Conservation (phyloP, 495 filamentous ascomycete genomes). For the Aspergillus mulundensis region DNA sequence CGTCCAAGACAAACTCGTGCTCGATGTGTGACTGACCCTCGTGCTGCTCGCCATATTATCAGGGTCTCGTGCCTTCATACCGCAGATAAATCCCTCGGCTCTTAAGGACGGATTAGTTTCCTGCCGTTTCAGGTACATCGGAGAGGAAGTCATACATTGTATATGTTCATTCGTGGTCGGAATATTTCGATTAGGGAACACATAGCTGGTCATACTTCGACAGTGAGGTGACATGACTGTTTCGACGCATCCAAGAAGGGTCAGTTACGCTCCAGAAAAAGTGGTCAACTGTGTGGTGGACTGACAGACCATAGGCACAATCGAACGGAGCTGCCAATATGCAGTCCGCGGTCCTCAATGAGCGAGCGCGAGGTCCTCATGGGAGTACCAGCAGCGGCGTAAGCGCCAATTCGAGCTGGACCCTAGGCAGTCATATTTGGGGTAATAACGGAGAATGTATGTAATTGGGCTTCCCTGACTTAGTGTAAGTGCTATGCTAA, state of each 20-base stretch:
- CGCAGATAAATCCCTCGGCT: not conserved
- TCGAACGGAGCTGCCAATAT: constrained; percentile 38
- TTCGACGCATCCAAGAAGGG: constrained; percentile 37
- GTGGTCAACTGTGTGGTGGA: not conserved
- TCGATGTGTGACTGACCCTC: constrained; percentile 8
- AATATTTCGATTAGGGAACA: constrained; percentile 19
- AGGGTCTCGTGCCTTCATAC: constrained; percentile 11
- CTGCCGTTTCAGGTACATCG: not conserved
- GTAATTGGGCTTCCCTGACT: not conserved
- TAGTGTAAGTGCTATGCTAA: not conserved
- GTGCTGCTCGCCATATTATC: constrained; percentile 9
- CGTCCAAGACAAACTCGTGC: not conserved
- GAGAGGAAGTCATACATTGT: not conserved
- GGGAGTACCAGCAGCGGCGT: constrained; percentile 41
- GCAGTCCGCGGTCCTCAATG: constrained; percentile 38
- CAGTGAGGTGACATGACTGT: constrained; percentile 32
- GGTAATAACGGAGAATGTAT: constrained; percentile 48
- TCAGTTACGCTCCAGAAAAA: constrained; percentile 31
- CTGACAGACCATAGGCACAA: constrained; percentile 28
- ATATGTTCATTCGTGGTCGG: not conserved
- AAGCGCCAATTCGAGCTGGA: constrained; percentile 49
- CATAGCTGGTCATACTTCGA: constrained; percentile 21
- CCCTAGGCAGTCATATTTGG: constrained; percentile 53
- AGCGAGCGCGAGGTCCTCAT: constrained; percentile 36
- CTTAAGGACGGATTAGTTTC: not conserved